These are phyloP conservation scores for Penicillium macrosclerotiorum DNA, from an alignment of 495 filamentous ascomycete species.

Conservation along the genomic window DNA sequence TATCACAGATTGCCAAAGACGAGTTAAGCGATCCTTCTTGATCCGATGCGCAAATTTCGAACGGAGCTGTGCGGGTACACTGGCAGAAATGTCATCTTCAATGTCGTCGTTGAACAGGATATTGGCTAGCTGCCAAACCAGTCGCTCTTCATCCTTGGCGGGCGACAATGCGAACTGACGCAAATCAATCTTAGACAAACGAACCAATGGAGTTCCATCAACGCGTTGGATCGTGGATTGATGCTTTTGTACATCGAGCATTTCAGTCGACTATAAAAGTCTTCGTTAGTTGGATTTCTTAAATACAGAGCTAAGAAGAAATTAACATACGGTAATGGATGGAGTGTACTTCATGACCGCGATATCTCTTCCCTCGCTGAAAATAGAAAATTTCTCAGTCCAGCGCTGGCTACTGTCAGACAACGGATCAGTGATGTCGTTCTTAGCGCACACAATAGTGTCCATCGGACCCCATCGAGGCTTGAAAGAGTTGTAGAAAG, in stretches of 20 bases:
- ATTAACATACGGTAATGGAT: constrained; percentile 21
- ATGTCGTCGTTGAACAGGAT: constrained; percentile 77
- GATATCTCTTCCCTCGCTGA: constrained; percentile 39
- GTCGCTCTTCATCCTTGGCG: constrained; percentile 32
- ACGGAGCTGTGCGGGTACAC: constrained; percentile 40
- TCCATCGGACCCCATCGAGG: constrained; percentile 78
- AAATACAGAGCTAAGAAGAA: too few species aligned
- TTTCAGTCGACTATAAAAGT: constrained; percentile 24
- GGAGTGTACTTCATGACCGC: constrained; percentile 28
- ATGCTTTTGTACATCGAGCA: constrained; percentile 37
- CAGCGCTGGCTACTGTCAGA: constrained; percentile 28
- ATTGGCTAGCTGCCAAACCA: constrained; percentile 62
- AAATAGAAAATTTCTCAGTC: constrained; percentile 36
- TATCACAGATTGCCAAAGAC: constrained; percentile 48
- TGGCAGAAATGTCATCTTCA: constrained; percentile 44
- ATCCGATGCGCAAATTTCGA: constrained; percentile 46
- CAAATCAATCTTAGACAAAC: constrained; percentile 31
- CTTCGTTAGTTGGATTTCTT: too few species aligned
- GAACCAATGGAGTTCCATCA: constrained; percentile 41
- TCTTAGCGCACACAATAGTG: constrained; percentile 61
- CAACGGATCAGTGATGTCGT: constrained; percentile 21
- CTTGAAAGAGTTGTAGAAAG: constrained; percentile 64
- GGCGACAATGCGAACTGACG: constrained; percentile 35
- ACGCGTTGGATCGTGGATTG: constrained; percentile 36
- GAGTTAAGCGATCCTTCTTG: constrained; percentile 51